These are phyloP conservation scores for Posidonia australis DNA, from an alignment of 106 monocot genomes.

Conservation along the genomic window DNA sequence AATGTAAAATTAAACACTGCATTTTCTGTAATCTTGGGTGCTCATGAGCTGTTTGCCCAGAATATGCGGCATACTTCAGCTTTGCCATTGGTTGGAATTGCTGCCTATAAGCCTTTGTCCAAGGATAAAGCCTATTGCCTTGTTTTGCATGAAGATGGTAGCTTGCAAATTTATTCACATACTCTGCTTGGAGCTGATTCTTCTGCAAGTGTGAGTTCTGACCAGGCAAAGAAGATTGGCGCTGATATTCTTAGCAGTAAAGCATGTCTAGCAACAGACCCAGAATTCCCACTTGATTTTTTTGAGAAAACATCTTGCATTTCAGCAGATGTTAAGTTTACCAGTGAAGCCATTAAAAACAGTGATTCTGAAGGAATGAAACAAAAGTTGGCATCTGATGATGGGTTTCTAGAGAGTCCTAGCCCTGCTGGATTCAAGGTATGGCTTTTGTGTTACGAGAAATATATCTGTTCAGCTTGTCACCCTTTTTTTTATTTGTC, in stretches of 20 bases:
- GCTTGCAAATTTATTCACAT: conserved; percentile 81
- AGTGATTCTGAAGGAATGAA: conserved; percentile 80
- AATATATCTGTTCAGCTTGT: too few species aligned
- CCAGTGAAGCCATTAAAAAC: conserved; percentile 59
- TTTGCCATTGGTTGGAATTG: conserved; percentile 67
- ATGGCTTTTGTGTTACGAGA: background rate
- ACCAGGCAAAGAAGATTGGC: conserved; percentile 72
- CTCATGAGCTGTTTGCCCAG: conserved; percentile 50
- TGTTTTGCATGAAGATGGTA: conserved; percentile 92
- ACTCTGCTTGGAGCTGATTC: conserved; percentile 29
- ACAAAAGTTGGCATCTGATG: conserved; percentile 81
- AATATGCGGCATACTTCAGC: conserved; percentile 74
- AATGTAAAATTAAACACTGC: conserved; percentile 62
- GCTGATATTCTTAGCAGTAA: conserved; percentile 64
- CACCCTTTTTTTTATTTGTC: background rate
- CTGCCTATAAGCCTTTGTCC: conserved; percentile 85
- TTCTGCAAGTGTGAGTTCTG: conserved; percentile 26
- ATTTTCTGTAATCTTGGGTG: conserved; percentile 36
- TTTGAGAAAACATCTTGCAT: conserved; percentile 96
- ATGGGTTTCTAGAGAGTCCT: conserved; percentile 84
- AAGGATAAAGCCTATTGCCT: conserved; percentile 83
- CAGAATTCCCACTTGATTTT: conserved; percentile 95
- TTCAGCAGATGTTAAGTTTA: conserved; percentile 67
- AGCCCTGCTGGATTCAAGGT: conserved; percentile 89
- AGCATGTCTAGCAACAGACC: conserved; percentile 49